phyloP scores from a whole-genome alignment of 495 filamentous ascomycete genomes.

The Cetradonia linearis region DNA sequence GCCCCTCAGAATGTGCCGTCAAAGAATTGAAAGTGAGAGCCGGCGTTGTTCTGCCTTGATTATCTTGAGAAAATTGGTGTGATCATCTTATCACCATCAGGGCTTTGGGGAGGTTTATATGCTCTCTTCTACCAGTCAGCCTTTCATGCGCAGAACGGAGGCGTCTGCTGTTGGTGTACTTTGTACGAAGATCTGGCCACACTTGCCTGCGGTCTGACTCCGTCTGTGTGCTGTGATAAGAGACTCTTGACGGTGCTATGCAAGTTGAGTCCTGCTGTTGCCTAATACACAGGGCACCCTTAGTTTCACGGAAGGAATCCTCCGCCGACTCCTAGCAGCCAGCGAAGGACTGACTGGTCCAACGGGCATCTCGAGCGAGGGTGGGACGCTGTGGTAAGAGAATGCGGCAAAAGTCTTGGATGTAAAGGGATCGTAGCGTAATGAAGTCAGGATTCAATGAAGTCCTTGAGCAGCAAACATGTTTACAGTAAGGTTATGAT shows the following conservation, averaged over 20 bases:
- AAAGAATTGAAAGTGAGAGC: too few species aligned
- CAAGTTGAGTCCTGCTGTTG: not conserved
- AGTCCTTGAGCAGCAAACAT: too few species aligned
- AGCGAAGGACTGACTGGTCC: too few species aligned
- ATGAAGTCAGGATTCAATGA: too few species aligned
- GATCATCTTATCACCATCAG: not conserved
- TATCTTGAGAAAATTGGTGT: not conserved
- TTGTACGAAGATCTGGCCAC: not conserved
- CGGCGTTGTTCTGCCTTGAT: too few species aligned
- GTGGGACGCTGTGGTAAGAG: not conserved
- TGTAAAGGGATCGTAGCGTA: too few species aligned
- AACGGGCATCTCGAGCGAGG: not conserved
- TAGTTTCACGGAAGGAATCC: not conserved
- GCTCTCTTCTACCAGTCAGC: not conserved
- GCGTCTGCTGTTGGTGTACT: not conserved
- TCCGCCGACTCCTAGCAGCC: not conserved
- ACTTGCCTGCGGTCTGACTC: not conserved
- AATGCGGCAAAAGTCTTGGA: too few species aligned
- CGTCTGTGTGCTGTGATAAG: not conserved
- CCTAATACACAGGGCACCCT: not conserved
- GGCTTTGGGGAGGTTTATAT: not conserved
- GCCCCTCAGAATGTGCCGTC: too few species aligned
- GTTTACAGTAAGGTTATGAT: too few species aligned
- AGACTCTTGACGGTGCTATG: not conserved
- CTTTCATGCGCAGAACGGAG: not conserved